Percentiles rank a stretch among this genome's conserved stretches.
These are phyloP conservation scores for Sporopachydermia quercuum DNA, from an alignment of 805 yeast species.

Conservation along the genomic window DNA sequence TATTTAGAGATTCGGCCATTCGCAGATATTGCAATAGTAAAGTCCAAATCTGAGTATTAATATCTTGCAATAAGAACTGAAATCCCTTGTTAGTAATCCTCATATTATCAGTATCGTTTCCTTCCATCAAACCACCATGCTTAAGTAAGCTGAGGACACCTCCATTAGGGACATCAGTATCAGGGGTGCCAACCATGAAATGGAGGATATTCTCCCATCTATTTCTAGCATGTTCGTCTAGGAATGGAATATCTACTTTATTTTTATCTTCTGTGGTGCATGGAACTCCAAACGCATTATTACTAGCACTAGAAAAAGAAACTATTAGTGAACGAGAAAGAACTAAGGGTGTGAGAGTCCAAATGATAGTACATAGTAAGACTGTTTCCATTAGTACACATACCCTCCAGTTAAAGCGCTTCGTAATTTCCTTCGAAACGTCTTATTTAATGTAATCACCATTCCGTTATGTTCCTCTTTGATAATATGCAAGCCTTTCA, in stretches of 20 bases:
- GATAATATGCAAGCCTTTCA: slow-evolving; percentile 62
- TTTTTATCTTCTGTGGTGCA: slow-evolving; percentile 40
- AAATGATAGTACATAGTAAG: no score
- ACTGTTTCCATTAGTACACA: slow-evolving; percentile 6
- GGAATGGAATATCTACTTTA: slow-evolving; percentile 43
- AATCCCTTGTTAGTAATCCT: slow-evolving; percentile 84
- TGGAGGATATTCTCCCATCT: slow-evolving; percentile 95
- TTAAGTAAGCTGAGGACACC: slow-evolving; percentile 66
- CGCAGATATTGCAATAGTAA: slow-evolving; percentile 73
- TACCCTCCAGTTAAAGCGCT: slow-evolving; percentile 76
- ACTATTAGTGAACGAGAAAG: not conserved
- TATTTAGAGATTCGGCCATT: slow-evolving; percentile 66
- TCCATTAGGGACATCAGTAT: slow-evolving; percentile 54
- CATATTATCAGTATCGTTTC: slow-evolving; percentile 22
- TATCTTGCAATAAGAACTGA: slow-evolving; percentile 85
- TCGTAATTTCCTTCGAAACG: slow-evolving; percentile 60
- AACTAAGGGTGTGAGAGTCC: not conserved
- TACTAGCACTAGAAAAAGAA: slow-evolving; percentile 12
- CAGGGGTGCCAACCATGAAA: slow-evolving; percentile 88
- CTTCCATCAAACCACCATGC: slow-evolving; percentile 83
- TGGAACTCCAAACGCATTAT: slow-evolving; percentile 66
- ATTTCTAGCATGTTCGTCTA: slow-evolving; percentile 67
- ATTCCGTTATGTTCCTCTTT: slow-evolving; percentile 35
- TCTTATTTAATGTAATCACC: slow-evolving; percentile 45
- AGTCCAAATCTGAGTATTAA: slow-evolving; percentile 91